Evolutionary conservation across 2,329 filamentous ascomycete species (phyloP).

Genomic region (Rachicladosporium sp.): DNA sequence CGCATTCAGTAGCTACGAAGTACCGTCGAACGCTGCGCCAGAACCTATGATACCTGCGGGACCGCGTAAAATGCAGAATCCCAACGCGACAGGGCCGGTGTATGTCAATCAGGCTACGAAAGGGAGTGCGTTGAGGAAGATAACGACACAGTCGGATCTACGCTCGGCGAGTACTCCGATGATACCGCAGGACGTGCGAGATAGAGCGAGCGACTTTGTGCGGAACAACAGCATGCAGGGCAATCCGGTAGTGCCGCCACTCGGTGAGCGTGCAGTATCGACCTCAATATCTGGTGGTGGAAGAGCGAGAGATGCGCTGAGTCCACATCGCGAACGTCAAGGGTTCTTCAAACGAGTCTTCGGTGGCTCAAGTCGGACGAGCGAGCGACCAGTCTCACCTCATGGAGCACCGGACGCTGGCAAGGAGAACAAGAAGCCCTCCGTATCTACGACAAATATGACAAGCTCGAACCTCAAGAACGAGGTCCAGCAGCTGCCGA

Average conservation of each 20-base stretch:
- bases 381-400: neutral
- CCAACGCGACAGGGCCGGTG: conserved; percentile 22
- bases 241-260: conserved; percentile 25
- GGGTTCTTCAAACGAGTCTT: conserved; percentile 94
- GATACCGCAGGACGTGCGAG: conserved; percentile 30
- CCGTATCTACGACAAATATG: neutral
- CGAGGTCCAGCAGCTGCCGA: neutral
- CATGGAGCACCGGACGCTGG: neutral
- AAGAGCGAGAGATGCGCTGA: conserved; percentile 10
- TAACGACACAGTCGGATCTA: conserved; percentile 21
- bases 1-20: conserved; percentile 28
- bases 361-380: conserved; percentile 29
- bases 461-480: conserved; percentile 3
- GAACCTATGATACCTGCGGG: conserved; percentile 74
- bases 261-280: conserved; percentile 38
- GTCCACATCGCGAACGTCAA: conserved; percentile 43
- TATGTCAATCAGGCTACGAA: conserved; percentile 19
- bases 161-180: conserved; percentile 14
- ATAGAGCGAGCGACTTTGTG: conserved; percentile 37
- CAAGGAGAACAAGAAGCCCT: too few species aligned
- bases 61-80: conserved; percentile 46
- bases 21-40: conserved; percentile 68
- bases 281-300: conserved; percentile 34
- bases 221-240: conserved; percentile 31
- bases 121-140: conserved; percentile 17